Percentiles rank a stretch among this genome's conserved stretches.
Evolutionary conservation across 441 rosid species (phyloP).

Genomic region (Raphanus hybrid): DNA sequence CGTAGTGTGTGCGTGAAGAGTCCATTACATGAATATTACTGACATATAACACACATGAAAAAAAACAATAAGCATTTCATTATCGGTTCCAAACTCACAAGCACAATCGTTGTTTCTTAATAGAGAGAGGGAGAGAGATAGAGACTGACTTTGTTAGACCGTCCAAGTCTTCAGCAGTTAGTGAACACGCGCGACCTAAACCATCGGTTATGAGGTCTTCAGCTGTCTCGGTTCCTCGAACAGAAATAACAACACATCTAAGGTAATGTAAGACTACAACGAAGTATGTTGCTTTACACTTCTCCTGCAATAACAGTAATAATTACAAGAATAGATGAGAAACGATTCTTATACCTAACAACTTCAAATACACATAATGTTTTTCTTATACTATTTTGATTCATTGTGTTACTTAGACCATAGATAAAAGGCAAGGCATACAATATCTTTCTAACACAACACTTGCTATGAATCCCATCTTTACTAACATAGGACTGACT

Average conservation of each 20-base stretch:
- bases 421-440: slow-evolving; percentile 10
- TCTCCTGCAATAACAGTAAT: slow-evolving; percentile 51
- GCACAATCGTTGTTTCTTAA: background rate
- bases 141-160: slow-evolving; percentile 64
- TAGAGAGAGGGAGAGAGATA: slow-evolving; percentile 2
- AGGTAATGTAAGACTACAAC: slow-evolving; percentile 77
- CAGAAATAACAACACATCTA: slow-evolving; percentile 71
- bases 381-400: background rate
- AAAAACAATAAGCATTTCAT: background rate
- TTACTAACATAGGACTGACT: background rate
- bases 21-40: slow-evolving; percentile 48
- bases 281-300: slow-evolving; percentile 89
- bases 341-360: slow-evolving; percentile 3
- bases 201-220: slow-evolving; percentile 98
- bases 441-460: background rate
- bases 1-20: slow-evolving; percentile 74
- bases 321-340: slow-evolving; percentile 3
- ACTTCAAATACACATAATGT: background rate
- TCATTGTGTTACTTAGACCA: background rate
- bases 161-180: slow-evolving; percentile 70
- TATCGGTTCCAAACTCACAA: background rate
- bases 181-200: slow-evolving; percentile 71
- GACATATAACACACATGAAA: slow-evolving; percentile 36
- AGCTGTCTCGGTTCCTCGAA: slow-evolving; percentile 93
- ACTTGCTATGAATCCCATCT: background rate